A percentile compares a stretch with the other conserved stretches of the same genome.
phyloP scores from a whole-genome alignment of 108 stramenopile genomes.

The Nannochloropsis oceanica region DNA sequence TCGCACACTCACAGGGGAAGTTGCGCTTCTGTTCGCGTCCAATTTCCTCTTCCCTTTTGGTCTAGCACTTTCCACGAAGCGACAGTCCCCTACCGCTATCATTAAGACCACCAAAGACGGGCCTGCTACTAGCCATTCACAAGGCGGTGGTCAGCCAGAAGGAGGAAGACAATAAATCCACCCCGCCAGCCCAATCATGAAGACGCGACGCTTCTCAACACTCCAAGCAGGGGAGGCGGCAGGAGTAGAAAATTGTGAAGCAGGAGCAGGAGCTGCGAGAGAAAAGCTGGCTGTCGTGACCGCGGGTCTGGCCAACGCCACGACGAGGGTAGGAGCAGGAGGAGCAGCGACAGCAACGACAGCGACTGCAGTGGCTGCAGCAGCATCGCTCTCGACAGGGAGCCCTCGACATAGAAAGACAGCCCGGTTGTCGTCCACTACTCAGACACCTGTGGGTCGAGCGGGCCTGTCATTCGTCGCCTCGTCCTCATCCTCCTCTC shows the following conservation, averaged over 20 bases:
- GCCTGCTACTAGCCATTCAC: neutral
- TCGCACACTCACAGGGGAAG: no score
- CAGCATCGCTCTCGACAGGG: neutral
- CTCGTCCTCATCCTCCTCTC: neutral
- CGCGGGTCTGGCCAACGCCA: no score
- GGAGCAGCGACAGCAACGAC: no score
- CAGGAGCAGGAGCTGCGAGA: no score
- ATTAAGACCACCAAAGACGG: no score
- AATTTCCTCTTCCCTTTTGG: neutral
- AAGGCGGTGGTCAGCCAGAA: neutral
- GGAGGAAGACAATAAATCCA: neutral
- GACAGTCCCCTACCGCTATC: neutral
- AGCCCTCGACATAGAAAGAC: neutral
- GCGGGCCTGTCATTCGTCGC: neutral
- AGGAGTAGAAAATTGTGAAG: no score
- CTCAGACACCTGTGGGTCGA: neutral
- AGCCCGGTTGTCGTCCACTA: neutral
- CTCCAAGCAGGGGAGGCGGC: neutral
- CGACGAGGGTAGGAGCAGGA: no score
- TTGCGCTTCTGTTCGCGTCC: neutral
- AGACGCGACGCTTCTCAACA: neutral
- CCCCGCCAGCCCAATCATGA: neutral
- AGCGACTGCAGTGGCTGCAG: no score
- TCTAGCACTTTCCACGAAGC: neutral
- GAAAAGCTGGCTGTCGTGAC: no score